phyloP scores from a whole-genome alignment of 495 filamentous ascomycete species.

The Aspergillus mulundensis region DNA sequence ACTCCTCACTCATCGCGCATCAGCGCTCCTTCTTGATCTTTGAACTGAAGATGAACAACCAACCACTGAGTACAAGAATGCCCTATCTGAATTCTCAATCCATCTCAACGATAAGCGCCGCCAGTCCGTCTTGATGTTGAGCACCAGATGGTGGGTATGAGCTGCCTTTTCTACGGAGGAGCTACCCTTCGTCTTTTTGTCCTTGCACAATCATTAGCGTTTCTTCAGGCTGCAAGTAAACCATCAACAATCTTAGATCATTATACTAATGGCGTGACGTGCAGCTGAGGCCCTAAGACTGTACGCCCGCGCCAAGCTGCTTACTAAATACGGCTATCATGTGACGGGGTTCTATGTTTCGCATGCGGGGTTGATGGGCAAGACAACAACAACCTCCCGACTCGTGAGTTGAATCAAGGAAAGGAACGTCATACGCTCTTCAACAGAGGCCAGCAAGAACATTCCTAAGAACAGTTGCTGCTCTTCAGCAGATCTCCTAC shows the following conservation, averaged over 20 bases:
- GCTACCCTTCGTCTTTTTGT: background rate
- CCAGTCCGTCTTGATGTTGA: background rate
- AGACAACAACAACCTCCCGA: background rate
- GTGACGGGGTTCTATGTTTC: background rate
- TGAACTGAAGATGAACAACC: background rate
- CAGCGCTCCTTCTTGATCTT: background rate
- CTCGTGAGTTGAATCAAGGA: background rate
- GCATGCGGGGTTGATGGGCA: constrained; percentile 5
- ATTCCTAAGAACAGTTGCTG: background rate
- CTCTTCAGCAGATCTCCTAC: background rate
- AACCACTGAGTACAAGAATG: background rate
- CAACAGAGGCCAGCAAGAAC: background rate
- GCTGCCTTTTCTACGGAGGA: no score
- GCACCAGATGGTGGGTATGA: background rate
- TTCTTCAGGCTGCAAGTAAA: constrained; percentile 5
- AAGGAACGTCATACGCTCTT: background rate
- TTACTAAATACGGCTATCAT: background rate
- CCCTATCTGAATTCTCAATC: no score
- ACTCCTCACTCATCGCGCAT: background rate
- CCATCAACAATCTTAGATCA: background rate
- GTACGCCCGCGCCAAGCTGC: background rate
- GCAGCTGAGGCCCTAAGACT: background rate
- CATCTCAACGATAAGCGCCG: background rate
- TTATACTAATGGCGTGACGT: background rate
- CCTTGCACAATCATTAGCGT: background rate